Evolutionary conservation across 2,329 filamentous ascomycete species (phyloP).

Genomic region (Talaromyces sp.): DNA sequence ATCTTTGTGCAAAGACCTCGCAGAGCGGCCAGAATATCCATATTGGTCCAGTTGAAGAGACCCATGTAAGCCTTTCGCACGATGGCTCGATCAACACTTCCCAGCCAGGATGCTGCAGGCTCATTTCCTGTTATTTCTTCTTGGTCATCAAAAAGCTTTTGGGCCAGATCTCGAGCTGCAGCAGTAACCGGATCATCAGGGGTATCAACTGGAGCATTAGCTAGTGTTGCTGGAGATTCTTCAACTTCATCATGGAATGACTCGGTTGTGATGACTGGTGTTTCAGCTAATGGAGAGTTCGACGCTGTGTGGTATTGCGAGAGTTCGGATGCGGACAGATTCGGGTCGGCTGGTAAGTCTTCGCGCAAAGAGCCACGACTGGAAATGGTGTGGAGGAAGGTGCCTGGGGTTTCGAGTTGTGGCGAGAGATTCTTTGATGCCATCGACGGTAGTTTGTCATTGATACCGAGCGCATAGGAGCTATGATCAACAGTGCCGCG

Average conservation of each 20-base stretch:
- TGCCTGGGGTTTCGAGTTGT: conserved; percentile 1
- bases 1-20: conserved; percentile 77
- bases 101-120: conserved; percentile 82
- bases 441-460: conserved; percentile 4
- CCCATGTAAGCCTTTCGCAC: conserved; percentile 81
- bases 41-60: conserved; percentile 76
- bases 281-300: conserved; percentile 25
- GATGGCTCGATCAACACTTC: conserved; percentile 51
- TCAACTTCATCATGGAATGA: not conserved
- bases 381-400: conserved; percentile 4
- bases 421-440: conserved; percentile 5
- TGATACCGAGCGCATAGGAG: conserved; percentile 9
- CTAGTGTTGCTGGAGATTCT: conserved; percentile 10
- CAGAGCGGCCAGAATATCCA: conserved; percentile 73
- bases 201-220: conserved; percentile 15
- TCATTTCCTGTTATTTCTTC: conserved; percentile 76
- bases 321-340: conserved; percentile 31
- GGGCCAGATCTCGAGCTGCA: conserved; percentile 71
- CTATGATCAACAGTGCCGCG: conserved; percentile 4
- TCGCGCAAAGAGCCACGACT: conserved; percentile 14
- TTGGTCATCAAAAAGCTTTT: conserved; percentile 72
- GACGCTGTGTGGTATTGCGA: conserved; percentile 43
- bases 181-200: conserved; percentile 40
- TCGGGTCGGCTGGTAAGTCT: conserved; percentile 24
- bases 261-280: conserved; percentile 8